These are phyloP conservation scores for Haplographium delicatum DNA, from an alignment of 495 filamentous ascomycete genomes.

Conservation along the genomic window DNA sequence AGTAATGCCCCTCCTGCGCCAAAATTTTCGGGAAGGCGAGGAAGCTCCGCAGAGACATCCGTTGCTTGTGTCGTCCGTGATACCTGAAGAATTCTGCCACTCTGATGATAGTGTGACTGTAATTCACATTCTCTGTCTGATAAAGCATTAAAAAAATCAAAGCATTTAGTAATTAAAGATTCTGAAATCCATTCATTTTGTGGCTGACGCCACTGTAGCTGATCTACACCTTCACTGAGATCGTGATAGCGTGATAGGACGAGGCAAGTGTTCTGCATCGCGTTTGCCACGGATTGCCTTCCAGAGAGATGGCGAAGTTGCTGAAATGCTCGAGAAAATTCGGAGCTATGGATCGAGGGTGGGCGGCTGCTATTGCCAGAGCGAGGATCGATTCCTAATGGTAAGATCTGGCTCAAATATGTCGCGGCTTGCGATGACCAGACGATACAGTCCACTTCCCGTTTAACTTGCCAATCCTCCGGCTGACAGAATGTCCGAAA, in stretches of 20 bases:
- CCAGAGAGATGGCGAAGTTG: conserved; percentile 5
- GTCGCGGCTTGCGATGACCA: conserved; percentile 8
- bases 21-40: neutral
- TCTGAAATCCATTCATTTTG: neutral
- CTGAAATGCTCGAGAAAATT: conserved; percentile 3
- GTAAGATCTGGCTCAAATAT: neutral
- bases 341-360: neutral
- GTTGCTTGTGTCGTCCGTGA: neutral
- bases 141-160: neutral
- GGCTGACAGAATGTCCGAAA: conserved; percentile 9
- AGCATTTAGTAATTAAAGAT: neutral
- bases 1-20: conserved; percentile 1
- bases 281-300: conserved; percentile 6
- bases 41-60: neutral
- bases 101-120: neutral
- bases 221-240: neutral
- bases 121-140: neutral
- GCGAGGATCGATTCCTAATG: neutral
- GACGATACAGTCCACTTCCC: conserved; percentile 1
- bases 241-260: neutral
- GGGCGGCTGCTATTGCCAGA: neutral
- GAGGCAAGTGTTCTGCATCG: neutral
- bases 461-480: conserved; percentile 7
- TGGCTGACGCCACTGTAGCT: conserved; percentile 2
- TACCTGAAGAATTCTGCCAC: neutral